Conservation (phyloP, 345 rosid species). For the Pugionium cornutum region DNA sequence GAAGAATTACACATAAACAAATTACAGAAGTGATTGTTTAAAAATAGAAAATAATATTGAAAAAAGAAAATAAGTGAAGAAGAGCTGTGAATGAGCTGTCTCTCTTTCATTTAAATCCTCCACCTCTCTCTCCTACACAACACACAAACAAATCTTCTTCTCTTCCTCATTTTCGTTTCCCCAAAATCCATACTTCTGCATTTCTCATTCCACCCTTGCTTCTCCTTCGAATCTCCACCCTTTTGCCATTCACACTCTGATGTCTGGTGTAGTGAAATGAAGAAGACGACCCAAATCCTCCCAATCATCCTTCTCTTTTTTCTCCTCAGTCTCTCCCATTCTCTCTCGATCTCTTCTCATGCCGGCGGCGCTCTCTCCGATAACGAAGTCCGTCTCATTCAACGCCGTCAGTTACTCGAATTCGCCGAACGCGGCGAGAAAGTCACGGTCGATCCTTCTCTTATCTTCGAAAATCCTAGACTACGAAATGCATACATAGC, state of each 20-base stretch:
- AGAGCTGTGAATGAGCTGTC: conserved; percentile 95
- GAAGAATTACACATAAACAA: too few relatives aligned
- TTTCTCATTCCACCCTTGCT: conserved; percentile 23
- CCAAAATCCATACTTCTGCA: not conserved
- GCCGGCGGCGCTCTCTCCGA: conserved; percentile 51
- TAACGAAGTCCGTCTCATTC: conserved; percentile 59
- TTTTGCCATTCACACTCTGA: conserved; percentile 43
- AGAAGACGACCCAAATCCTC: conserved; percentile 40
- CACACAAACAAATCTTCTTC: conserved; percentile 36
- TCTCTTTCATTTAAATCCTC: conserved; percentile 34
- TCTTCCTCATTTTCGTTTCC: conserved; percentile 38
- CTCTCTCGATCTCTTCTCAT: conserved; percentile 41
- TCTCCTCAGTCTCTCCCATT: conserved; percentile 31
- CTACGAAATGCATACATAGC: conserved; percentile 66
- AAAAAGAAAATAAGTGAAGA: conserved; percentile 1
- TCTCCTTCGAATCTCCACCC: conserved; percentile 20
- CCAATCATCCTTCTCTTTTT: conserved; percentile 30
- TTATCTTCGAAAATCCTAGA: conserved; percentile 60
- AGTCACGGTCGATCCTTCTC: conserved; percentile 64
- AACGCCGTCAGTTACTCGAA: conserved; percentile 80
- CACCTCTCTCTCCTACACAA: conserved; percentile 20
- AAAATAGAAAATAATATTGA: not conserved
- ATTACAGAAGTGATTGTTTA: not conserved
- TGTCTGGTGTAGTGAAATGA: conserved; percentile 84
- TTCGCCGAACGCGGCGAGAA: conserved; percentile 70